Base-by-base conservation (phyloP, 192 early-diverging fungal genomes). In the Coemansia sp. region DNA sequence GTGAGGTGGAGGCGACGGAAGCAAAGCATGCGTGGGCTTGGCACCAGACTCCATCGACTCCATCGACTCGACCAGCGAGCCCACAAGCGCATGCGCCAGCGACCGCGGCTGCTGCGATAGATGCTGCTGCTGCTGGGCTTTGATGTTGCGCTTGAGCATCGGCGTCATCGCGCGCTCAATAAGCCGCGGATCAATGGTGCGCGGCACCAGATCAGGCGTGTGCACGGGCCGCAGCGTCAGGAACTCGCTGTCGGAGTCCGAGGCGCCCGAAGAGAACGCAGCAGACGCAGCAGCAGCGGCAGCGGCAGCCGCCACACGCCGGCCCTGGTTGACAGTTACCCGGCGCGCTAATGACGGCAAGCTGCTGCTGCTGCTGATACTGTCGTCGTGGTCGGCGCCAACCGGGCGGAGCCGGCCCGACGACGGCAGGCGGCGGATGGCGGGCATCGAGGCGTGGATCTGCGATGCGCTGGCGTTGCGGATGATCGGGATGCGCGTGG, bases 131-230 rank as follows among this genome's bases (percentile, higher is more conserved):
- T 62, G 54, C 1, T 45, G 48, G 52, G 56, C 68, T 13, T 65
- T 73, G 0, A 56, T 18, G 56, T 76, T 81, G 52, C 65, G 65
- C 65, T 83, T 83, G 23, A 83, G 76, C 75, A 78, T 83, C 18
- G 81, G 81, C 69, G 81, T 83, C 81, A 83, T 83, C 0, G 81
- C 81, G 32, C 81, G 75, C 71, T 83, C 80, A 9, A 83, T 65
- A 39, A 77, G 65, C 1, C 76, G 71, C 23, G 80, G 80, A 21
- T 77, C 76, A 50, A 83, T 73, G 0, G 68, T 77, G 59, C 80
- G 58, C 16, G 76, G 80, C 19, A 83, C 72, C 18, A 83, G 65
- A 32, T 83, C 80, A 0, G 80, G 80, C 32, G 80, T 83, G 41
- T 83, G 75, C 58, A 83, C 80, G 0, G 80, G 80, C 5, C 80